Base-by-base conservation (phyloP, 1,284 basidiomycete genomes). In the Ceratobasidium sp. region DNA sequence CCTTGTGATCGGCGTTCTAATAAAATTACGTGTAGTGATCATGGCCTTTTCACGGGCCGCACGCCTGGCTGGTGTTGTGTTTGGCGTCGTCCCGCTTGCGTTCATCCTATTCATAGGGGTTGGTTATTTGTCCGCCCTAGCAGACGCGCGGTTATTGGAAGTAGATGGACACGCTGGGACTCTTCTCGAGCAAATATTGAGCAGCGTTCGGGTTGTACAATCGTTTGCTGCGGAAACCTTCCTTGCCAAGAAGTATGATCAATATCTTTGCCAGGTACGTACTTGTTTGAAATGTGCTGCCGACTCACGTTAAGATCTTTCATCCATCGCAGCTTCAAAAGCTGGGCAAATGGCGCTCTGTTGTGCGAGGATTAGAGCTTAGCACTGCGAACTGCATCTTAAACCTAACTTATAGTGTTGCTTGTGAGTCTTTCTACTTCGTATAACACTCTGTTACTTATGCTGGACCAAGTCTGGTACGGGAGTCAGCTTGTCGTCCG, bases 101-200 rank as follows among this genome's bases (percentile, higher is more conserved):
- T 72, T 81, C 43, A 58, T 77, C 51, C 51, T 76, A 37, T 82
- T 84, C 74, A 64, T 77, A 51, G 73, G 77, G 0, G 77, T 82
- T 1, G 82, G 81, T 43, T 78, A 76, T 16, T 77, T 81, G 48
- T 78, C 80, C 29, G 82, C 82, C 6, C 62, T 76, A 9, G 80
- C 81, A 1, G 78, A 80, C 1, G 77, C 77, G 0, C 77, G 79
- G 0, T 79, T 81, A 2, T 75, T 81, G 1, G 78, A 79, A 37
- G 75, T 83, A 11, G 83, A 84, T 53, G 82, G 81, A 1, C 80
- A 78, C n/a, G 79, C 81, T 11, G 80, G 81, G 5, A 81, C 81
- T 24, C 82, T 81, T 56, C 79, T 84, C 73, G 84, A 84, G 66
- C 82, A 84, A 73, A 79, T 83, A 27, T 78, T 84, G 16, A 79